Conservation (phyloP, 805 yeast genomes). For the Yarrowia sp. region DNA sequence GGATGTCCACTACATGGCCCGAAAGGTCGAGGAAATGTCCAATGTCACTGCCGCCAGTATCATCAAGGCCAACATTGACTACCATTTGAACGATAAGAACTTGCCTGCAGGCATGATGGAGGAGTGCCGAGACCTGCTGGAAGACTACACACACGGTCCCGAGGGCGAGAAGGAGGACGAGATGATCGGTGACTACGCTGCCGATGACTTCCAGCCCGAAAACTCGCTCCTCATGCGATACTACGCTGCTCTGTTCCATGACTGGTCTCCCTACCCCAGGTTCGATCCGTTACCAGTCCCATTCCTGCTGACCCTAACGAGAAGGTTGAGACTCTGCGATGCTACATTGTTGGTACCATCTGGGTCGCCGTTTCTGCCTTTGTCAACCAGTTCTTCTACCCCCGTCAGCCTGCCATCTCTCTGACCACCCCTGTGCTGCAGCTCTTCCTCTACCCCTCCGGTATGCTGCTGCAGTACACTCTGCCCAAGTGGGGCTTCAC, state of each 20-base stretch:
- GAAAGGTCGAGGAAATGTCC: constrained; percentile 15
- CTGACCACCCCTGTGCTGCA: constrained; percentile 54
- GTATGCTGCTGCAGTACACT: constrained; percentile 44
- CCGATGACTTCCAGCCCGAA: neutral
- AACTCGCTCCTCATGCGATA: constrained; percentile 28
- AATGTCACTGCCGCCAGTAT: constrained; percentile 17
- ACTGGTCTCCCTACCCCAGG: constrained; percentile 59
- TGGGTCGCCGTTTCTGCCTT: constrained; percentile 56
- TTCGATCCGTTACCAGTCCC: constrained; percentile 52
- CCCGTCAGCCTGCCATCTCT: constrained; percentile 53
- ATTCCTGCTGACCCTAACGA: constrained; percentile 46
- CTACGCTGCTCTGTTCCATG: constrained; percentile 44
- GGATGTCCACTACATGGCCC: constrained; percentile 18
- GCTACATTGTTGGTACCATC: constrained; percentile 49
- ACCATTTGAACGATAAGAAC: constrained; percentile 10
- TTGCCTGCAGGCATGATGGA: constrained; percentile 10
- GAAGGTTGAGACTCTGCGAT: constrained; percentile 51
- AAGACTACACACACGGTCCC: constrained; percentile 2
- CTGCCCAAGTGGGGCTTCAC: constrained; percentile 49
- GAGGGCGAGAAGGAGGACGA: constrained; percentile 22
- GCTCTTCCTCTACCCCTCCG: constrained; percentile 59
- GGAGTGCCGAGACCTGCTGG: constrained; percentile 15
- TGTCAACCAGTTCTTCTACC: constrained; percentile 55
- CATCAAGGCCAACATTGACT: constrained; percentile 15
- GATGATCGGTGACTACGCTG: constrained; percentile 5